Evolutionary conservation across 1,284 basidiomycete genomes (phyloP), one percentile per base, ranked within the genome.

Genomic region (Neotropicomus parvogracilis): DNA sequence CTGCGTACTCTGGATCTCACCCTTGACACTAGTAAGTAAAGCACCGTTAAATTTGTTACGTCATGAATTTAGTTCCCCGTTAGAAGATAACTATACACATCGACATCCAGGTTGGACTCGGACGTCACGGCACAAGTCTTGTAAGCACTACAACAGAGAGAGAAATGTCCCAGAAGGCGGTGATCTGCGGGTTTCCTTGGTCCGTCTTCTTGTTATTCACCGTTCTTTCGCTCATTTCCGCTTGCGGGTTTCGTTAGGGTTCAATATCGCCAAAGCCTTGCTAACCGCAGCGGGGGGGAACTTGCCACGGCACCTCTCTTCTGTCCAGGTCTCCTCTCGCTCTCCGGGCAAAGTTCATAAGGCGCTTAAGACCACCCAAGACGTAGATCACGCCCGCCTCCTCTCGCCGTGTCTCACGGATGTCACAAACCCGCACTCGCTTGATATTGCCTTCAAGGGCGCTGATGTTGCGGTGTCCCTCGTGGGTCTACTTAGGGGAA

Each of bases 401-500:
- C 64, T 81, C 36, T 71, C 75, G 1, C 72, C 80, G 1, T 60
- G 71, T 5, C 52, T 73, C 9, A 68, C 74, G n/a, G 81, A 85
- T 56, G 71, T 86, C 40, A 81, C 80, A 19, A 29, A 54, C 32
- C 67, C 72, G 12, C 49, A 65, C 4, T 74, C 75, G 0, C 65
- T 86, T 5, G 34, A 47, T 8, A 57, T 66, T 7, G 79, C 77
- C 1, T 75, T 86, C 50, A 58, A 75, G 46, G 75, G 68, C 47
- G 80, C 84, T 4, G 62, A 71, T 35, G 72, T 77, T 6, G 74
- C 86, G 2, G 69, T 85, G 0, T 86, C 83, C 8, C 71, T 87
- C 20, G 81, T 83, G 16, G 85, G 85, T 1, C 66, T 87, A 19
- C 67, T 88, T 56, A 71, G 77, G 36, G 83, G 83, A 1, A 70